Percentiles rank a stretch among this genome's conserved stretches.
Evolutionary conservation across 805 yeast genomes (phyloP).

Genomic region (Cyberlindnera saturnus): DNA sequence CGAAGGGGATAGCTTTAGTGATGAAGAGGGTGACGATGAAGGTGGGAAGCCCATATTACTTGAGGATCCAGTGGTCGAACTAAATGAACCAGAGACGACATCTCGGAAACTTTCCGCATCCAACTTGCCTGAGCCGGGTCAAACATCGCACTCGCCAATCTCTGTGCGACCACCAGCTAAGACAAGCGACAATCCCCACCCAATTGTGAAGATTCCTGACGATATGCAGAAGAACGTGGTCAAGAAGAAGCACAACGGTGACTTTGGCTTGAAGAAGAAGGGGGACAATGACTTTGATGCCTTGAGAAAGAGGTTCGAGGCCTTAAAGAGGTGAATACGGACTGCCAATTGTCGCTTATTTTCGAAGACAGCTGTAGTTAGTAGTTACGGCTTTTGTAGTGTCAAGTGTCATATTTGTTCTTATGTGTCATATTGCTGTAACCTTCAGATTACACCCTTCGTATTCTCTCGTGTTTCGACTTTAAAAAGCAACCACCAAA

Average conservation of each 20-base stretch:
- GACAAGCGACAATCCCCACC: slow-evolving; percentile 34
- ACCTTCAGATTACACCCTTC: too few relatives aligned
- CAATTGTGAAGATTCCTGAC: slow-evolving; percentile 34
- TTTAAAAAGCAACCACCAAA: neutral
- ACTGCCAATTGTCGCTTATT: too few relatives aligned
- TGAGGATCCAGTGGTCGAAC: slow-evolving; percentile 25
- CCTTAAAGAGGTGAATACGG: slow-evolving; percentile 42
- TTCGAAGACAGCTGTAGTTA: too few relatives aligned
- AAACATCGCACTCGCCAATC: slow-evolving; percentile 30
- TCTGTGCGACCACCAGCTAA: slow-evolving; percentile 36
- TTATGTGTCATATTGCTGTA: too few relatives aligned
- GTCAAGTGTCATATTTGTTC: neutral
- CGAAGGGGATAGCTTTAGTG: slow-evolving; percentile 20
- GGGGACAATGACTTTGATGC: slow-evolving; percentile 53
- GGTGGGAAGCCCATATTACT: slow-evolving; percentile 31
- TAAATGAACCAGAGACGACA: slow-evolving; percentile 12
- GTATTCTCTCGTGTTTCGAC: neutral
- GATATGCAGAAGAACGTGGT: slow-evolving; percentile 32
- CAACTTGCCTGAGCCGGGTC: slow-evolving; percentile 13
- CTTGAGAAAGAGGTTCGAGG: slow-evolving; percentile 69
- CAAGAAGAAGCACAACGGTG: slow-evolving; percentile 22
- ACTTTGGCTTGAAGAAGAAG: slow-evolving; percentile 17
- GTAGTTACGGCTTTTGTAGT: neutral
- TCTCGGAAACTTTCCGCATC: slow-evolving; percentile 20
- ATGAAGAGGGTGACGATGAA: slow-evolving; percentile 22